Evolutionary conservation across 495 filamentous ascomycete genomes (phyloP), one percentile per base, ranked within the genome.

Genomic region (Podospora pseudopauciseta): DNA sequence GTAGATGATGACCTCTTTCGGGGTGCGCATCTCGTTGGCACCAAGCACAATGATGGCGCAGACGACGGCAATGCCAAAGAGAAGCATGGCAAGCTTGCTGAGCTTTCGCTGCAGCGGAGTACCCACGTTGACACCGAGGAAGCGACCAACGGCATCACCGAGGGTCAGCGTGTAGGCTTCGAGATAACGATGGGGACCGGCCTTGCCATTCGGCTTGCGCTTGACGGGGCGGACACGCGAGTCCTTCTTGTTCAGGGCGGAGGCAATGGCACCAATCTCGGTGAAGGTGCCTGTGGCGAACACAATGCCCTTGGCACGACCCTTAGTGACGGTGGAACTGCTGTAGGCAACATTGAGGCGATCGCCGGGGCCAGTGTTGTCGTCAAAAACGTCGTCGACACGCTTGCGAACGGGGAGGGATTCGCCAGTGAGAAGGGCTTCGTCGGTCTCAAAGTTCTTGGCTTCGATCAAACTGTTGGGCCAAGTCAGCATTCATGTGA

Each of bases 191-290:
- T 90, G 84, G 63, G 89, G 86, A 67, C 75, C 88, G 65, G 84
- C 85, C 60, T 87, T 84, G 68, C 86, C 70, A 13, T 80, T 80
- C 72, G 88, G 83, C 75, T 86, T 89, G 53, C 86, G 83, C 54
- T 89, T 78, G 56, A 78, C 76, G 39, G 75, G 88, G 34, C 85
- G 85, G 74, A 90, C 83, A 9, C 83, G 86, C 19, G 84, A 81
- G 55, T 83, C 84, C 18, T 84, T 79, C 67, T 90, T 89, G 64
- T 86, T 78, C 20, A 85, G 79, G 65, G 84, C 87, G 44, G 84
- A 85, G 13, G 92, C 92, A 74, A 95, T 95, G 72, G 87, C 91
- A 20, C 92, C 92, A 63, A 96, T 90, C 75, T 93, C 90, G 1
- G 92, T 96, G 65, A 80, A 79, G 86, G 91, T 92, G 9, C 89